phyloP scores from a whole-genome alignment of 164 flowering plant species.

The Vitis rotundifolia region DNA sequence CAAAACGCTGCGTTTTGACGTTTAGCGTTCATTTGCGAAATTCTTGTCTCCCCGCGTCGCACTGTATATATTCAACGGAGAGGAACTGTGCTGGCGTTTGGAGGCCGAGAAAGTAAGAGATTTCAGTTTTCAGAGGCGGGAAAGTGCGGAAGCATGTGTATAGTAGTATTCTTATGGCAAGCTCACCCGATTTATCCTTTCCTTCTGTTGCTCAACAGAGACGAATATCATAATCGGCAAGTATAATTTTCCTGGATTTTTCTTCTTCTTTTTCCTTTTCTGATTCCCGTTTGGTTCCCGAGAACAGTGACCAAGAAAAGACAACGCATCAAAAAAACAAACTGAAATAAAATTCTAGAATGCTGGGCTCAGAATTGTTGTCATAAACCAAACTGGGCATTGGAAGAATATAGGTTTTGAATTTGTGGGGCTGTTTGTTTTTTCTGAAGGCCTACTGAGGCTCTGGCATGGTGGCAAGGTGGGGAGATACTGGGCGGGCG shows the following conservation, averaged over 20 bases:
- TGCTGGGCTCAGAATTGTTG: too few species aligned
- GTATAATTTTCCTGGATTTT: not conserved
- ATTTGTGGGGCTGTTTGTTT: slow-evolving; percentile 1
- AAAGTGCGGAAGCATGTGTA: slow-evolving; percentile 34
- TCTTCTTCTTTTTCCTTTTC: not conserved
- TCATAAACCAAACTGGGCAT: not conserved
- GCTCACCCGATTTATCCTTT: slow-evolving; percentile 52
- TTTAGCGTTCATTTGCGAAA: too few species aligned
- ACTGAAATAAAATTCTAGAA: too few species aligned
- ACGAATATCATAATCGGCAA: slow-evolving; percentile 64
- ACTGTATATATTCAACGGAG: too few species aligned
- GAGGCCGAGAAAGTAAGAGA: too few species aligned
- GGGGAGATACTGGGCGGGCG: slow-evolving; percentile 70
- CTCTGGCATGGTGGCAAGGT: slow-evolving; percentile 75
- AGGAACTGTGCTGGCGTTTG: too few species aligned
- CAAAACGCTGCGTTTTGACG: too few species aligned
- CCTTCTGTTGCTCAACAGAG: slow-evolving; percentile 52
- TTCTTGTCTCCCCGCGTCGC: too few species aligned
- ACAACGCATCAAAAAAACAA: too few species aligned
- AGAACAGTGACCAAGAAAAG: too few species aligned
- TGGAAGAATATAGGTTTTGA: not conserved
- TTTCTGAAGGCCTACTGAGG: slow-evolving; percentile 56
- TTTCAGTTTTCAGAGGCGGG: too few species aligned
- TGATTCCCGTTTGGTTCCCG: not conserved
- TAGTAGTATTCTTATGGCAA: slow-evolving; percentile 54